These are phyloP conservation scores for Hysterium pulicare DNA, from an alignment of 2,329 filamentous ascomycete species.

Conservation along the genomic window DNA sequence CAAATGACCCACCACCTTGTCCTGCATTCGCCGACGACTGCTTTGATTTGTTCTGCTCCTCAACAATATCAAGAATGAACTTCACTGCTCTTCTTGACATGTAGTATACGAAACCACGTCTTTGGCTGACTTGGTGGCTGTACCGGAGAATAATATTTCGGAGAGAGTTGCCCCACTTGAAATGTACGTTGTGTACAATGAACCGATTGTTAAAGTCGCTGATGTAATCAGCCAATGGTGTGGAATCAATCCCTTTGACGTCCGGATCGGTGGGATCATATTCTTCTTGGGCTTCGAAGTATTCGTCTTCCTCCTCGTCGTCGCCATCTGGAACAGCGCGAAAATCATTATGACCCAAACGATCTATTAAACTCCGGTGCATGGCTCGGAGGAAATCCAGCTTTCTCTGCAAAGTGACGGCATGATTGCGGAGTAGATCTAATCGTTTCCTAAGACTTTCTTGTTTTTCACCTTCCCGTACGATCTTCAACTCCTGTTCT, in stretches of 20 bases:
- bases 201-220: slow-evolving; percentile 98
- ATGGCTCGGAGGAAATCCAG: slow-evolving; percentile 58
- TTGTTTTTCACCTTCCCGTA: slow-evolving; percentile 53
- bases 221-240: slow-evolving; percentile 73
- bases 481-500: slow-evolving; percentile 66
- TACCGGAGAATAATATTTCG: slow-evolving; percentile 96
- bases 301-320: slow-evolving; percentile 38
- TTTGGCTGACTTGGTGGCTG: slow-evolving; percentile 93
- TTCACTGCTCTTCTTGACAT: slow-evolving; percentile 93
- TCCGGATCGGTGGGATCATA: slow-evolving; percentile 48
- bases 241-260: slow-evolving; percentile 57
- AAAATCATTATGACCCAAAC: slow-evolving; percentile 57
- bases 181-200: slow-evolving; percentile 93
- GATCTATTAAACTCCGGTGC: slow-evolving; percentile 55
- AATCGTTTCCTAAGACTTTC: slow-evolving; percentile 54
- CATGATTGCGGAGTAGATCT: slow-evolving; percentile 55
- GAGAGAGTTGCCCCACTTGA: slow-evolving; percentile 97
- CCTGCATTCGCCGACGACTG: slow-evolving; percentile 24
- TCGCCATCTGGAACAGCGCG: slow-evolving; percentile 42
- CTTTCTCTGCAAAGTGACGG: slow-evolving; percentile 55
- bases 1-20: slow-evolving; percentile 21
- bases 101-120: slow-evolving; percentile 96
- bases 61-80: slow-evolving; percentile 95
- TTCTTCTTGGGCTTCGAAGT: slow-evolving; percentile 52
- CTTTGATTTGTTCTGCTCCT: slow-evolving; percentile 75